Evolutionary conservation across 495 filamentous ascomycete genomes (phyloP).

Genomic region (Cladorrhinum samala): DNA sequence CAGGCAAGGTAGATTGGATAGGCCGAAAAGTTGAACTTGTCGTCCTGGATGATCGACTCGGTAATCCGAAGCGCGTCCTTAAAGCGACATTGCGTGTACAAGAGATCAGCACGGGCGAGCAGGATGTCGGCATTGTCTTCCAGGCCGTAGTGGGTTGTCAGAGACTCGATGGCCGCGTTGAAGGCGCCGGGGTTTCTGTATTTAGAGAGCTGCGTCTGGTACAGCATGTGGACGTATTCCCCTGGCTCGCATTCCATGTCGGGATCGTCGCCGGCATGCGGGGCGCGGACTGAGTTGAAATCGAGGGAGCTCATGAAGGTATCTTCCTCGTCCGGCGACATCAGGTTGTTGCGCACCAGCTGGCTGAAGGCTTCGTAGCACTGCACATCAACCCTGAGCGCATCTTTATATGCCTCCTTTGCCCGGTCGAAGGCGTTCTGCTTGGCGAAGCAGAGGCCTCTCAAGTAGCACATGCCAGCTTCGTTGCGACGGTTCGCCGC

Average conservation of each 20-base stretch:
- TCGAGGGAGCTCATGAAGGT: conserved; percentile 85
- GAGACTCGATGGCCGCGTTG: conserved; percentile 78
- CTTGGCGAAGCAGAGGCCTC: conserved; percentile 91
- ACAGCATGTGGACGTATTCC: conserved; percentile 93
- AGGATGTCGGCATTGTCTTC: conserved; percentile 83
- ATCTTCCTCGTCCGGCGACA: conserved; percentile 97
- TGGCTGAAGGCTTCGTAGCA: conserved; percentile 98
- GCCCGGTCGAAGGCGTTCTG: conserved; percentile 96
- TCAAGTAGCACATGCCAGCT: conserved; percentile 93
- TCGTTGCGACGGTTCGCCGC: conserved; percentile 74
- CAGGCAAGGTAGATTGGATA: conserved; percentile 91
- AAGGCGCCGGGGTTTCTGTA: conserved; percentile 84
- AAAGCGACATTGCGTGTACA: conserved; percentile 94
- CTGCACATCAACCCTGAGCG: conserved; percentile 92
- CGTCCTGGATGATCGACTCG: conserved; percentile 66
- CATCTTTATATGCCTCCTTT: conserved; percentile 97
- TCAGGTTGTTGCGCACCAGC: conserved; percentile 92
- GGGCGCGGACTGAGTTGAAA: conserved; percentile 70
- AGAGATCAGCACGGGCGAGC: conserved; percentile 81
- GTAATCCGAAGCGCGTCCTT: conserved; percentile 79
- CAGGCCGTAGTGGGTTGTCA: conserved; percentile 90
- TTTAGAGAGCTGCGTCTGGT: conserved; percentile 93
- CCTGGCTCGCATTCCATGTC: conserved; percentile 70
- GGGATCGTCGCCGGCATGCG: conserved; percentile 35
- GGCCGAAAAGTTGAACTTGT: conserved; percentile 82